Base-by-base conservation (phyloP, 129 eudicot species). In the Pseudognaphalium luteoalbum region DNA sequence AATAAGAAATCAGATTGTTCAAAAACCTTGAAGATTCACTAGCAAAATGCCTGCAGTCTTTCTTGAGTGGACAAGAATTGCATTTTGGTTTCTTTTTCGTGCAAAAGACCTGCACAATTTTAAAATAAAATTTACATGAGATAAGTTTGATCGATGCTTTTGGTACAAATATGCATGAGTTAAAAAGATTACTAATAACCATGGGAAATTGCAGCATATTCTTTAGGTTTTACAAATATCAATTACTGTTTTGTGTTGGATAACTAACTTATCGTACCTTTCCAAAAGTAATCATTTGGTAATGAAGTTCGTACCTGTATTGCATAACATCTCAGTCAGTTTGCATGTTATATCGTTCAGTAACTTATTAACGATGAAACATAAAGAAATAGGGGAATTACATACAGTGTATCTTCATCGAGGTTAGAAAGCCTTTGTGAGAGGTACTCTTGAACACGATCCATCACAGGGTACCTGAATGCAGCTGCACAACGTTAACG, bases 271-370 rank as follows among this genome's bases (percentile, higher is more conserved):
- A 34, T 66, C 21, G 39, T 81, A 81, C 84, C 76, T 81, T 81
- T 52, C 84, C 84, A 7, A 81, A 81, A 52, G 80, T 75, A 14
- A 75, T 81, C 84, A 81, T 68, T 50, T 81, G 84, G 20, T 68
- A 75, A 50, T 81, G 84, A 34, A 81, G 84, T 29, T 81, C 81
- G 2, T 75, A 47, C 66, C 84, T 81, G 81, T 39, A 41, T 67
- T 12, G 16, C 17, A 39, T 57, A 15, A 54, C 74, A 65, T 20
- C 42, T 80, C 62, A 80, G 39, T 56, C 66, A 33, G 32, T 25
- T 11, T 65, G 61, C 33, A 66, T 1, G 30, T n/a, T 41, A 39
- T 22, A 6, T 28, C 8, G 32, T 57, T 34, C 22, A 72, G 15
- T 35, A 33, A 6, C 41, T 78, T 70, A 59, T 14, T 37, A 3